A percentile compares a stretch with the other conserved stretches of the same genome.
Evolutionary conservation across 2,329 filamentous ascomycete genomes (phyloP).

Genomic region (Aspergillus melleus): DNA sequence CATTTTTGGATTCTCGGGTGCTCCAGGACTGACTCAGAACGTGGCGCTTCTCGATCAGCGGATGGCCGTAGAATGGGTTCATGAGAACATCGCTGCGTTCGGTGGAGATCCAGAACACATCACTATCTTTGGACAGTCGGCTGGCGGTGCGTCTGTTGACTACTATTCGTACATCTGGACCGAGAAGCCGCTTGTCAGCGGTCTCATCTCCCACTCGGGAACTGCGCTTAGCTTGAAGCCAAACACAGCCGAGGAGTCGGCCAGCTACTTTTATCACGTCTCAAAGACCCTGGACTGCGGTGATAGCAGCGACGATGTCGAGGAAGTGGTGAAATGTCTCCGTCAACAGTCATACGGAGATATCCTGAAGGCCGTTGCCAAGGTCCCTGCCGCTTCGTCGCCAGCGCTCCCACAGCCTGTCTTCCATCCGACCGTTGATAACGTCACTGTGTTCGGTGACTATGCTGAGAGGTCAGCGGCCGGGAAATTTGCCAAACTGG

Average conservation of each 20-base stretch:
- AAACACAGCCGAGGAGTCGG: conserved; percentile 36
- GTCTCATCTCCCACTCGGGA: conserved; percentile 40
- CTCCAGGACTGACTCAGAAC: conserved; percentile 39
- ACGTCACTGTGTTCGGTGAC: conserved; percentile 43
- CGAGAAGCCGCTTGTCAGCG: conserved; percentile 38
- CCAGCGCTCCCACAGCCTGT: conserved; percentile 27
- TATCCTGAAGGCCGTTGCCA: conserved; percentile 39
- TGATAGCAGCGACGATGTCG: conserved; percentile 18
- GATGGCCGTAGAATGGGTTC: conserved; percentile 53
- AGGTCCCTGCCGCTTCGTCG: conserved; percentile 34
- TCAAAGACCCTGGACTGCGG: conserved; percentile 43
- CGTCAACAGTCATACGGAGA: conserved; percentile 36
- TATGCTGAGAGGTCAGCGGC: conserved; percentile 36
- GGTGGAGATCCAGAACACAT: conserved; percentile 52
- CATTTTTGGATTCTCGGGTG: conserved; percentile 45
- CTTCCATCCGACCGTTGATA: conserved; percentile 48
- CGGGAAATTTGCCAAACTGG: conserved; percentile 41
- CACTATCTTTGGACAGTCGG: conserved; percentile 49
- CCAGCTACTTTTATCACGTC: conserved; percentile 47
- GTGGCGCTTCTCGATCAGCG: conserved; percentile 56
- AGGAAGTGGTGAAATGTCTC: conserved; percentile 40
- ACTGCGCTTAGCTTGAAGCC: conserved; percentile 47
- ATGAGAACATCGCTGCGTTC: conserved; percentile 52
- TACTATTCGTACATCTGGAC: conserved; percentile 35
- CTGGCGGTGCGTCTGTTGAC: conserved; percentile 36